phyloP scores from a whole-genome alignment of 352 stramenopile species.

The Globisporangium viniferum region DNA sequence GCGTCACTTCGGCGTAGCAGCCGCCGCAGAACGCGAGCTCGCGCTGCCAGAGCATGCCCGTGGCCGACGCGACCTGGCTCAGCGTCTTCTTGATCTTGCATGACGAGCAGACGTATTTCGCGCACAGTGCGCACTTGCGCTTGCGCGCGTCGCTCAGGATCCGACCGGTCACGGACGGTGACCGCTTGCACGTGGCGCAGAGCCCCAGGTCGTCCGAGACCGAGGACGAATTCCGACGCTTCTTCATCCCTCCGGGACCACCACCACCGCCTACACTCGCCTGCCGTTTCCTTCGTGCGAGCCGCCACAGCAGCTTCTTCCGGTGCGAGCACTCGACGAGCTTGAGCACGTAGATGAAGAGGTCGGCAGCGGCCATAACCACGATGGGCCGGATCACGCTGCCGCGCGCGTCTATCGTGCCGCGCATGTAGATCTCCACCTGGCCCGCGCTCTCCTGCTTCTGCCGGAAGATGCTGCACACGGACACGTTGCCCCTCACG shows the following conservation, averaged over 20 bases:
- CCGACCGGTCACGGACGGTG: not conserved
- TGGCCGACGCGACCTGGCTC: not conserved
- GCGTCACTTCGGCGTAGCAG: constrained; percentile 21
- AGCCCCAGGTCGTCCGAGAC: constrained; percentile 1
- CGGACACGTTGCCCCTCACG: not conserved
- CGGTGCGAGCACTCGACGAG: constrained; percentile 7
- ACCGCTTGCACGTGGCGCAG: not conserved
- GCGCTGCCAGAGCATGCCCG: not conserved
- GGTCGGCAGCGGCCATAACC: constrained; percentile 7
- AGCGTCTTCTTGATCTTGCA: constrained; percentile 15
- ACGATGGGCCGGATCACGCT: constrained; percentile 1
- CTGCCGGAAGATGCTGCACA: not conserved
- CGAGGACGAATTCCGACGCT: not conserved
- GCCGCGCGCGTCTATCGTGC: constrained; percentile 9
- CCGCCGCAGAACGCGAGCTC: constrained; percentile 20
- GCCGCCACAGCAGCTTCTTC: constrained; percentile 10
- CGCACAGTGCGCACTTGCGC: not conserved
- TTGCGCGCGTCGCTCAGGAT: not conserved
- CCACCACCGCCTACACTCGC: not conserved
- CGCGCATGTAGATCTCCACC: not conserved
- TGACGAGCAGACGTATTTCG: constrained; percentile 8
- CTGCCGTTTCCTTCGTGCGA: constrained; percentile 18
- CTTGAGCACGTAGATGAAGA: constrained; percentile 5
- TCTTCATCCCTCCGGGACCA: not conserved
- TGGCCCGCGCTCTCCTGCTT: not conserved